A percentile compares a stretch with the other conserved stretches of the same genome.
phyloP scores from a whole-genome alignment of 1,139 yeast genomes.

The Sugiyamaella xylanicola region DNA sequence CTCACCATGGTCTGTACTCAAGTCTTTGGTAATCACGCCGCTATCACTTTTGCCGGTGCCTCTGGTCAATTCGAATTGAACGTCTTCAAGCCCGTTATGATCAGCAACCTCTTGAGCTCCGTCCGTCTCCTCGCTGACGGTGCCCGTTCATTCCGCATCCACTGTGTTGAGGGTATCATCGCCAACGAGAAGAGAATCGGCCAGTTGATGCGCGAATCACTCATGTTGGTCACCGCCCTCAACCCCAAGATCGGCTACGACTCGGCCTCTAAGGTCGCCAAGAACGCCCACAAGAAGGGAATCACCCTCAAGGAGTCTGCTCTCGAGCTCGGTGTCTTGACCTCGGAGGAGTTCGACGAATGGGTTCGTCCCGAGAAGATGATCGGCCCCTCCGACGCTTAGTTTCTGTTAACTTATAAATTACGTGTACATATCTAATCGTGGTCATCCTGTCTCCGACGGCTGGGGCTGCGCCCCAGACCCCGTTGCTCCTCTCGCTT shows the following conservation, averaged over 20 bases:
- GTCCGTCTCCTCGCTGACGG: slow-evolving; percentile 90
- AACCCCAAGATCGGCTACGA: slow-evolving; percentile 99
- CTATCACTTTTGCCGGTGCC: slow-evolving; percentile 97
- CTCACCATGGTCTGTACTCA: slow-evolving; percentile 97
- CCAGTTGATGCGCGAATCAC: slow-evolving; percentile 86
- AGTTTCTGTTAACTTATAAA: slow-evolving; percentile 20
- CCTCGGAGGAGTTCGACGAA: slow-evolving; percentile 83
- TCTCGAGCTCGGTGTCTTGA: slow-evolving; percentile 81
- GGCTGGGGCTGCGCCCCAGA: neutral
- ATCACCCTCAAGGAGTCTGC: slow-evolving; percentile 93
- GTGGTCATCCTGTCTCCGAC: neutral
- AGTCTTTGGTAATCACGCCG: slow-evolving; percentile 94
- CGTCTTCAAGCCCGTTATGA: slow-evolving; percentile 96
- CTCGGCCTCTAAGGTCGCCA: slow-evolving; percentile 94
- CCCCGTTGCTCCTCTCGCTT: too few species aligned
- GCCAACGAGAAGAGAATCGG: slow-evolving; percentile 88
- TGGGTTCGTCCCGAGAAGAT: slow-evolving; percentile 98
- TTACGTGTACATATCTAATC: neutral
- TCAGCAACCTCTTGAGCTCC: slow-evolving; percentile 83
- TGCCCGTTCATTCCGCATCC: slow-evolving; percentile 79
- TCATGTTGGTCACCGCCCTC: slow-evolving; percentile 97
- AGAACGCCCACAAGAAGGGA: slow-evolving; percentile 98
- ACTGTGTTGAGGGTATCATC: slow-evolving; percentile 91
- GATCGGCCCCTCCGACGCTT: slow-evolving; percentile 73
- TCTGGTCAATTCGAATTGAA: slow-evolving; percentile 98